These are phyloP conservation scores for Leucocoprinus sp. DNA, from an alignment of 768 basidiomycete species.

Conservation along the genomic window DNA sequence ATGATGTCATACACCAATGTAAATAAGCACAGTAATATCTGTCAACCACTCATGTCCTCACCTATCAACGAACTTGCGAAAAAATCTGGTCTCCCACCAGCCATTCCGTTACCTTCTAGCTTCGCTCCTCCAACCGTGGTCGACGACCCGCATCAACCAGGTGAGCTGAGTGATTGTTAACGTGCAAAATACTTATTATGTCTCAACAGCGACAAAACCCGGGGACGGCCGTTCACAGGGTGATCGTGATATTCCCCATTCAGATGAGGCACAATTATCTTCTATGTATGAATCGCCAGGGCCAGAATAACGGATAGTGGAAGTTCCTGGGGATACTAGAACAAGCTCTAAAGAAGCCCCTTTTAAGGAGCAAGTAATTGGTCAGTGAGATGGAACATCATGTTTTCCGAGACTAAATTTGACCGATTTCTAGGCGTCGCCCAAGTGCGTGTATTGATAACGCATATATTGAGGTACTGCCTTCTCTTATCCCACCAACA, in stretches of 20 bases:
- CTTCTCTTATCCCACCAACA: too few relatives aligned
- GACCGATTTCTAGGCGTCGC: constrained; percentile 20
- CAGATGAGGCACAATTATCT: too few relatives aligned
- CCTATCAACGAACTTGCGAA: background rate
- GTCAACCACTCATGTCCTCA: background rate
- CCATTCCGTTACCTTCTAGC: background rate
- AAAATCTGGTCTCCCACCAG: background rate
- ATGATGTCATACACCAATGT: background rate
- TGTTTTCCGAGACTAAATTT: background rate
- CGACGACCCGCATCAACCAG: constrained; percentile 28
- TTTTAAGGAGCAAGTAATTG: constrained; percentile 55
- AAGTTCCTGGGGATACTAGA: too few relatives aligned
- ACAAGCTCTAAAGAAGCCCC: constrained; percentile 28
- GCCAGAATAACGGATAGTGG: too few relatives aligned
- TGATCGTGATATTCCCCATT: constrained; percentile 4
- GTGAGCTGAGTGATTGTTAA: constrained; percentile 17
- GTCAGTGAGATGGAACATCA: constrained; percentile 21
- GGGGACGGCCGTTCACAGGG: constrained; percentile 25
- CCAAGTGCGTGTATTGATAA: constrained; percentile 18
- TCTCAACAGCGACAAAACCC: constrained; percentile 25
- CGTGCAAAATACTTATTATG: background rate
- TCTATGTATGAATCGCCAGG: too few relatives aligned
- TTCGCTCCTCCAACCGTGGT: constrained; percentile 18
- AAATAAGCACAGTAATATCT: too few relatives aligned
- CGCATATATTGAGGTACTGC: too few relatives aligned